Conservation (phyloP, 1,284 basidiomycete species). For the Thelephora terrestris region DNA sequence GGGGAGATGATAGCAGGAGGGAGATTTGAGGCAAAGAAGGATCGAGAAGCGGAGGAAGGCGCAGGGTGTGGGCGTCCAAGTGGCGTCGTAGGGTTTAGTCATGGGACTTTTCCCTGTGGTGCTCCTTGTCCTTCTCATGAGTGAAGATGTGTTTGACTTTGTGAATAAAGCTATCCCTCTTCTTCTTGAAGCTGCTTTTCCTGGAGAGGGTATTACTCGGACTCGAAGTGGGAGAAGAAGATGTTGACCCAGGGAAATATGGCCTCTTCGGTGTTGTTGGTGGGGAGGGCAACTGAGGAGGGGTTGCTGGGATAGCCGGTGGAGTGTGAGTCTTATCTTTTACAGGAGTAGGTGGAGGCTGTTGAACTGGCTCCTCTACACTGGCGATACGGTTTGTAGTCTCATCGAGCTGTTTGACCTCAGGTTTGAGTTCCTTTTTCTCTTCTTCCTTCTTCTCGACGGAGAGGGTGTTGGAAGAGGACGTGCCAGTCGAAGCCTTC, state of each 20-base stretch:
- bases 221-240: not conserved
- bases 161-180: slow-evolving; percentile 35
- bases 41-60: no score
- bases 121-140: slow-evolving; percentile 20
- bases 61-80: no score
- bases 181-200: slow-evolving; percentile 20
- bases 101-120: slow-evolving; percentile 11
- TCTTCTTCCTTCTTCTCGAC: not conserved
- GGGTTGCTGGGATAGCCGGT: no score
- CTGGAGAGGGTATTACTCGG: not conserved
- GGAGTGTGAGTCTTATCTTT: no score
- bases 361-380: no score
- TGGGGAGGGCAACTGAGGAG: not conserved
- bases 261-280: not conserved
- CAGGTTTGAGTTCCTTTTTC: not conserved
- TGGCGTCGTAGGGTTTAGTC: no score
- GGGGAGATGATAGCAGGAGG: no score
- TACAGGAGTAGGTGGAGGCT: no score
- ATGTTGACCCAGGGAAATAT: not conserved
- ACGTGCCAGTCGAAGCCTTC: not conserved
- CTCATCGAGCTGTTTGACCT: no score
- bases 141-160: slow-evolving; percentile 35
- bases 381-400: no score
- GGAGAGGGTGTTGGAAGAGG: not conserved
- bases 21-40: no score